Evolutionary conservation across 768 basidiomycete species (phyloP), one percentile per base, ranked within the genome.

Genomic region (Rhodosporidiobolus sp.): DNA sequence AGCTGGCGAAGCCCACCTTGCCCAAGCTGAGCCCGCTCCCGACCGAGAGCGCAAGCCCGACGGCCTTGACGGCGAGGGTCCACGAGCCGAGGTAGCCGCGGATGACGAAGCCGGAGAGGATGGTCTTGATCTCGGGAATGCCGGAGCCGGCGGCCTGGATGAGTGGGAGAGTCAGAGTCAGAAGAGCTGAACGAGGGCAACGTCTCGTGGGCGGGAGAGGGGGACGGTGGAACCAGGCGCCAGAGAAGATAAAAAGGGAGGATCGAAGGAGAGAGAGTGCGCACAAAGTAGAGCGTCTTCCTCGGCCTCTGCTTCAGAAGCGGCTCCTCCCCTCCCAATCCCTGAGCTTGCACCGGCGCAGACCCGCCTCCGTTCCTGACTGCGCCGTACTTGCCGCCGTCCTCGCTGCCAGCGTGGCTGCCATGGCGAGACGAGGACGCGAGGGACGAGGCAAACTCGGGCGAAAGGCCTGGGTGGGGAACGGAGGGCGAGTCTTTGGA

Each of bases 61-160:
- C 85, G 11, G 90, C 86, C 80, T 99, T 99, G 8, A 88, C 62
- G 32, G 20, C 72, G 57, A 99, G 82, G 0, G 90, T 91, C 70
- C 93, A 88, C 34, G 85, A 89, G 32, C 96, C 96, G 49, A 99
- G 89, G 80, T 95, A 99, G 26, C 96, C 96, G 72, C 96, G 92
- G 67, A 99, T 61, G 57, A 61, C 57, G 12, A 55, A 62, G 54
- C 90, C 92, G 61, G 90, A 91, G 55, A 95, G 84, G 67, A 95
- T 93, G 0, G 91, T 91, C 81, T 99, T 99, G 80, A 99, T 89
- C 81, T 99, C 95, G 0, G 94, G 94, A 67, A 98, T 94, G 59
- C 96, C 96, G 78, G 90, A 91, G 28, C 96, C 96, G 28, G 93
- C 92, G 17, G 96, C 92, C 63, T 63, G 32, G 35, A 17, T n/a